These are phyloP conservation scores for Melampsora abietis-canadensis DNA, from an alignment of 1,284 basidiomycete genomes.

Conservation along the genomic window DNA sequence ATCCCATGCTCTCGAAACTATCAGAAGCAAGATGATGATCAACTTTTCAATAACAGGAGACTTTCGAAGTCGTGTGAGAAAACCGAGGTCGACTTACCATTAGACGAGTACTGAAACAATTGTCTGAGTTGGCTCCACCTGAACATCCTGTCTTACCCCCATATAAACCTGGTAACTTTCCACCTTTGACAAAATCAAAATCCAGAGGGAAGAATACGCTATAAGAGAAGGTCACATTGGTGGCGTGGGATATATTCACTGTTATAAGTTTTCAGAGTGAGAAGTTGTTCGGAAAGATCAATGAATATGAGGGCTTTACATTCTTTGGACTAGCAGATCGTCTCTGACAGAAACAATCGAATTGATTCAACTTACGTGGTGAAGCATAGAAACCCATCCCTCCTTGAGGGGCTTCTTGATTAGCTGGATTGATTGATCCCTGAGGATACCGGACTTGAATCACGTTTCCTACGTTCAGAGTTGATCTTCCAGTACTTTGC, in stretches of 20 bases:
- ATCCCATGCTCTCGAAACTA: slow-evolving; percentile 46
- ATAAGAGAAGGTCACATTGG: slow-evolving; percentile 56
- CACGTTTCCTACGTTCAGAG: slow-evolving; percentile 3
- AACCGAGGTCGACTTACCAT: slow-evolving; percentile 52
- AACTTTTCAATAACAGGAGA: neutral
- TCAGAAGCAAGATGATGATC: neutral
- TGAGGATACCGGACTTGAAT: slow-evolving; percentile 15
- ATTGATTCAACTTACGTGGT: neutral
- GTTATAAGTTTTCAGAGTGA: slow-evolving; percentile 50
- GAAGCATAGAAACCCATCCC: slow-evolving; percentile 7
- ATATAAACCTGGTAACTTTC: slow-evolving; percentile 56
- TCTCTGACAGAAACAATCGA: neutral
- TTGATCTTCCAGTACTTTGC: neutral
- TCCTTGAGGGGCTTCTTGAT: neutral
- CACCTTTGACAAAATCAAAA: slow-evolving; percentile 55
- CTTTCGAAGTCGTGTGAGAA: neutral
- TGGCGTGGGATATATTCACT: slow-evolving; percentile 50
- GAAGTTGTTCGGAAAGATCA: neutral
- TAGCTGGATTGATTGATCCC: slow-evolving; percentile 5
- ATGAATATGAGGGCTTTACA: neutral
- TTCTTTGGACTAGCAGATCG: neutral
- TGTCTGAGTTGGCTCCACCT: slow-evolving; percentile 54
- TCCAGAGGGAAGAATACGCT: slow-evolving; percentile 53
- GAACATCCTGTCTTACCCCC: slow-evolving; percentile 55
- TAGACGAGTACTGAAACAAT: slow-evolving; percentile 55